These are phyloP conservation scores for Pleurotus salmoneostramineus DNA, from an alignment of 768 basidiomycete species.

Conservation along the genomic window DNA sequence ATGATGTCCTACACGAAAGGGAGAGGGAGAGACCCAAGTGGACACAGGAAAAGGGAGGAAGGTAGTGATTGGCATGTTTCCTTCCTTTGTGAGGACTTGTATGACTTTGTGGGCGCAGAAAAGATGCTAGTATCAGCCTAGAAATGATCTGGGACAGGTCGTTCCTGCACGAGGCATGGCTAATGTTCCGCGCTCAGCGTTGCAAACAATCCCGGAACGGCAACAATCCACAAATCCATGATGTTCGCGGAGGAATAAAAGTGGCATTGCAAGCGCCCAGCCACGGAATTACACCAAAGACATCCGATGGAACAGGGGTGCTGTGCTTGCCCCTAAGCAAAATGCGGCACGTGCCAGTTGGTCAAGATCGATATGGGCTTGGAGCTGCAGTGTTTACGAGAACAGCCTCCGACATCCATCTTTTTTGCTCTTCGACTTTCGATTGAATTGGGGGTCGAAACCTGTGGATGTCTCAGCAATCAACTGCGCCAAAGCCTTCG, in stretches of 20 bases:
- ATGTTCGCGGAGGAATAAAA: too few species aligned
- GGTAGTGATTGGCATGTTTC: background rate
- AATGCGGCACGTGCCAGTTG: too few species aligned
- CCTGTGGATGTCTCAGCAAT: constrained; percentile 92
- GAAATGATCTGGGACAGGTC: too few species aligned
- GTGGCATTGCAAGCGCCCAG: too few species aligned
- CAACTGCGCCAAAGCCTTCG: constrained; percentile 81
- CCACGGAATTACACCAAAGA: too few species aligned
- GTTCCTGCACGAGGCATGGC: background rate
- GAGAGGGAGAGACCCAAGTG: background rate
- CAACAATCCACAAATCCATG: too few species aligned
- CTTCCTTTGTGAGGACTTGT: constrained; percentile 6
- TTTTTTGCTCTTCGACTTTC: constrained; percentile 4
- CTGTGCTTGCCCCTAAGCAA: too few species aligned
- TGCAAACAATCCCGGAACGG: too few species aligned
- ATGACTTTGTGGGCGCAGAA: constrained; percentile 7
- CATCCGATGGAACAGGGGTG: too few species aligned
- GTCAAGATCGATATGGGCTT: too few species aligned
- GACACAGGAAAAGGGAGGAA: background rate
- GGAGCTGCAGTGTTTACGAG: background rate
- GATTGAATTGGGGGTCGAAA: constrained; percentile 12
- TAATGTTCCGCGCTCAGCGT: too few species aligned
- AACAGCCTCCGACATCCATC: background rate
- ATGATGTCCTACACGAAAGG: background rate
- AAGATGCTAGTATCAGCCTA: too few species aligned